Evolutionary conservation across 306 rosid genomes (phyloP).

Genomic region (Lablab purpureus): DNA sequence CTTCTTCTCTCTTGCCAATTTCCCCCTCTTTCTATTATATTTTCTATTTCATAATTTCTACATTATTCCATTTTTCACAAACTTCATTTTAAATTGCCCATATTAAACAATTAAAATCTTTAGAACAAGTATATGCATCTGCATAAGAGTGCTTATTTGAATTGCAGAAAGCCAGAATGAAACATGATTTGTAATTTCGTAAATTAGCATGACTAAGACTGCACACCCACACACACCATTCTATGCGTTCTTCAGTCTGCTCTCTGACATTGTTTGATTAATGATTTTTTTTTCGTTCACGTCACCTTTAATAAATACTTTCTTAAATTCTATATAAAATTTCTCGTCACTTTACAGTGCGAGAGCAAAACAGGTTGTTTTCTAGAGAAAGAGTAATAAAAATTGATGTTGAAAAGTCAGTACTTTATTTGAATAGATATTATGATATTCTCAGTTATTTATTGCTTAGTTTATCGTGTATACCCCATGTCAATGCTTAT

Average conservation of each 20-base stretch:
- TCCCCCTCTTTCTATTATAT: neutral
- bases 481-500: conserved; percentile 1
- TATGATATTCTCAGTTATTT: neutral
- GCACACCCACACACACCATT: neutral
- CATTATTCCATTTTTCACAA: neutral
- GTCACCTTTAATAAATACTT: neutral
- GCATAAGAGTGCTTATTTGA: neutral
- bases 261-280: neutral
- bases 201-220: neutral
- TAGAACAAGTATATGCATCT: neutral
- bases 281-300: neutral
- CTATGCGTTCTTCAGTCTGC: too few relatives aligned
- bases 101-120: neutral
- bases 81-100: neutral
- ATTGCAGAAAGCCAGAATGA: neutral
- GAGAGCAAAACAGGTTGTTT: neutral
- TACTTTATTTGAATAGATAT: neutral
- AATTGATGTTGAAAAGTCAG: neutral
- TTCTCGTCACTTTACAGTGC: neutral
- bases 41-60: neutral
- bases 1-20: neutral
- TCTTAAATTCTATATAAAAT: neutral
- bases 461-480: neutral
- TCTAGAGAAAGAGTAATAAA: neutral
- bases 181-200: neutral